These are phyloP conservation scores for Beta vulgaris DNA, from an alignment of 148 eudicot species.

Conservation along the genomic window DNA sequence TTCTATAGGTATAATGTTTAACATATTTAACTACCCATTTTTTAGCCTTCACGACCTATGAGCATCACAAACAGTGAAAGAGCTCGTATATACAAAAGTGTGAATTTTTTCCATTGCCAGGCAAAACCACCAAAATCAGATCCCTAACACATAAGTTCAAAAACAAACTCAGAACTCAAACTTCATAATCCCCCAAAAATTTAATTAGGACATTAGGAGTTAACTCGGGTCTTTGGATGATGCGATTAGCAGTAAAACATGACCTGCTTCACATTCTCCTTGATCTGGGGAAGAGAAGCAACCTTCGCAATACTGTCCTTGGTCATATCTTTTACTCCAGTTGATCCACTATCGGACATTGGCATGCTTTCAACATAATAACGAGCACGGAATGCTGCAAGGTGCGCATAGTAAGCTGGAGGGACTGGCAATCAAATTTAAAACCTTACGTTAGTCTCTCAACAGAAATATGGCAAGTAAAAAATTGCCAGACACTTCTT, in stretches of 20 bases:
- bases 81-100: no score
- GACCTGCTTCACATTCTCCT: slow-evolving; percentile 52
- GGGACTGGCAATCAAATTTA: slow-evolving; percentile 48
- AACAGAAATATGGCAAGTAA: no score
- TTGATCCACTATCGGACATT: slow-evolving; percentile 46
- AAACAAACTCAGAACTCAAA: no score
- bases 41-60: no score
- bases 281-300: slow-evolving; percentile 42
- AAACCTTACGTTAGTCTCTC: background rate
- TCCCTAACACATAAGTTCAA: no score
- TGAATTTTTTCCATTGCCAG: no score
- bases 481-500: no score
- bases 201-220: background rate
- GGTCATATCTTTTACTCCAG: slow-evolving; percentile 27
- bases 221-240: background rate
- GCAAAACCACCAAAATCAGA: no score
- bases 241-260: slow-evolving; percentile 67
- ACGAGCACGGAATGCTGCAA: slow-evolving; percentile 81
- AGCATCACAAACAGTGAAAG: no score
- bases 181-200: background rate
- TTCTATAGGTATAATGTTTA: no score
- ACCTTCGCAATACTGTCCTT: slow-evolving; percentile 26
- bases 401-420: slow-evolving; percentile 81
- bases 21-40: no score
- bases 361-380: slow-evolving; percentile 51